Evolutionary conservation across 805 yeast genomes (phyloP), one percentile per base, ranked within the genome.

Genomic region (Ogataea chonburiensis): DNA sequence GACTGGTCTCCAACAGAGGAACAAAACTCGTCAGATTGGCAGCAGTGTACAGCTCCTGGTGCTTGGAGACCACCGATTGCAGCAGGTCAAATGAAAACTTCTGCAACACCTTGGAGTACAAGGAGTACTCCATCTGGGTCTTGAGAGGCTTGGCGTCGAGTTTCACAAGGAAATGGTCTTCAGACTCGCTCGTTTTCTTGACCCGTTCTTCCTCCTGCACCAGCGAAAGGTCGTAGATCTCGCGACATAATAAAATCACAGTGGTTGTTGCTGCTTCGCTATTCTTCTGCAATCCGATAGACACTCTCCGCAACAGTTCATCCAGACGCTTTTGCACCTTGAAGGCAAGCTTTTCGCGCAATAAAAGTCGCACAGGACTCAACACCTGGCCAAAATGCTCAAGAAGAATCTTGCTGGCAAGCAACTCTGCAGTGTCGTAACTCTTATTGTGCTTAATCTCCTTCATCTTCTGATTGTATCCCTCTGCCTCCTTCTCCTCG

Each of bases 401-500:
- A 40, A 88, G 65, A 11, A 74, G 66, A 22, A 91, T 73, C 52
- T 78, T 77, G 11, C 77, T 60, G 0, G 95, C 73, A 30, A 91
- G 54, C 13, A 87, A 64, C 61, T 89, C 95, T 17, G 82, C 94
- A 5, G 93, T 77, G 49, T 93, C 98, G 55, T 67, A 84, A 67
- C 95, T 82, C 63, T 87, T 87, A 54, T 86, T 86, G 46, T 78
- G 81, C 56, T 87, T 89, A 22, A 93, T 91, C 66, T 91, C 98
- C 50, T 83, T 85, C 79, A 88, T 85, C 43, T 81, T 79, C 19
- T 86, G 80, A 34, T 75, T 75, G 53, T 93, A 91, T 13, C 88
- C 96, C 43, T 88, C 97, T 5, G 93, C 89, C 46, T 93, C 98
- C 56, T 93, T 91, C 53, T 93, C 98, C 54, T 82, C 83, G 22